Base-by-base conservation (phyloP, 2,329 filamentous ascomycete species). In the Xylaria polymorpha region DNA sequence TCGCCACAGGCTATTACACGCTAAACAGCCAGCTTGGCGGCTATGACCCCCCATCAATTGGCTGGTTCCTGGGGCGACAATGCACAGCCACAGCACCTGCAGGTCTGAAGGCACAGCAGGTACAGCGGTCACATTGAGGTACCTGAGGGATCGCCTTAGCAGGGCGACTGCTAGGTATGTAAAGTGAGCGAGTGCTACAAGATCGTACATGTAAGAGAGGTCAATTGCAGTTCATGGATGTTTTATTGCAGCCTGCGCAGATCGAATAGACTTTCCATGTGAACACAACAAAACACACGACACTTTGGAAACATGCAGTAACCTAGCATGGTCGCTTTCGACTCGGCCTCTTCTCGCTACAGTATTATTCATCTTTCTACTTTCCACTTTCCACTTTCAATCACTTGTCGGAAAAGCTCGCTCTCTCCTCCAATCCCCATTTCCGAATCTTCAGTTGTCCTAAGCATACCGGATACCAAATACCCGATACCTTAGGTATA, bases 201-300 rank as follows among this genome's bases (percentile, higher is more conserved):
- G 15, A n/a, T n/a, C 7, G 4, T 35, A 53, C 50, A 53, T 35
- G 25, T 4, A 29, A 29, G 25, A 29, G 25, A 29, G 4, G 25
- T 29, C 25, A 29, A 29, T 29, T 29, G 25, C 25, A 51, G 48
- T 32, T 51, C 14, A 51, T 51, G 14, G n/a, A n/a, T n/a, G n/a
- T 53, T 53, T 35, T 6, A n/a, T 15, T 51, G 25, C 48, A 32
- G 48, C 22, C 48, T 51, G 25, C 48, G 15, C 7, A 6, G 9
- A 29, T 51, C 5, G 25, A 32, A 35, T 53, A 53, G 29, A n/a
- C 50, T 53, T 53, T 35, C 50, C 50, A 53, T 53, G 50, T n/a
- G 50, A 53, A 32, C 5, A 15, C 32, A 35, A 37, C n/a, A 50
- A 6, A 15, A 44, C 35, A 44, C 41, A 37, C 10, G 10, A 55